phyloP scores from a whole-genome alignment of 805 yeast species.

The Candida caryicola region DNA sequence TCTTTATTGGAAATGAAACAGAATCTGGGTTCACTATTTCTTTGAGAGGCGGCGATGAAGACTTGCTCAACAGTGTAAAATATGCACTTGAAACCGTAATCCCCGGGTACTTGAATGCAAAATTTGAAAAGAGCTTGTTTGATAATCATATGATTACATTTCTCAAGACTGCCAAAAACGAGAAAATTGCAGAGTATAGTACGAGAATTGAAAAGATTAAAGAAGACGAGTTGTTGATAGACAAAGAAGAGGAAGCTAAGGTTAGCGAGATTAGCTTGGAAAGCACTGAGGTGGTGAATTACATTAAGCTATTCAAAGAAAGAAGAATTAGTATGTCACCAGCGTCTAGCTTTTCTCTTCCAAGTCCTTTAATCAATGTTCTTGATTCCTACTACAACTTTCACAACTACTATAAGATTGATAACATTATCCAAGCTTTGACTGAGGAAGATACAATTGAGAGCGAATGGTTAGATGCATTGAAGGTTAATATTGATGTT shows the following conservation, averaged over 20 bases:
- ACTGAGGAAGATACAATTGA: constrained; percentile 26
- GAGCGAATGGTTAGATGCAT: constrained; percentile 22
- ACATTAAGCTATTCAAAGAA: constrained; percentile 38
- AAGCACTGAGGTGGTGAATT: constrained; percentile 32
- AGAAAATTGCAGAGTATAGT: constrained; percentile 12
- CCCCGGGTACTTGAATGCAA: constrained; percentile 72
- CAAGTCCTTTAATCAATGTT: constrained; percentile 56
- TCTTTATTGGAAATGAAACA: constrained; percentile 70
- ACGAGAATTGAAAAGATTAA: constrained; percentile 10
- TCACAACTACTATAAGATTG: constrained; percentile 16
- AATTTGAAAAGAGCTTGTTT: constrained; percentile 56
- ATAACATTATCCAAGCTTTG: constrained; percentile 20
- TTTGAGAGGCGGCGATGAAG: constrained; percentile 74
- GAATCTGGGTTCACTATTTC: constrained; percentile 81
- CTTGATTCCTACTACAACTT: constrained; percentile 48
- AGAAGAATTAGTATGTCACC: constrained; percentile 81
- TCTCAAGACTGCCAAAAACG: constrained; percentile 10
- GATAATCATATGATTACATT: constrained; percentile 20
- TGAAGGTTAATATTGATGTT: constrained; percentile 24
- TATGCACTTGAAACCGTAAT: constrained; percentile 78
- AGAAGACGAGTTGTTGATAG: constrained; percentile 10
- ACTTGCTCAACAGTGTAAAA: constrained; percentile 62
- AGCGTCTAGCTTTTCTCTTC: constrained; percentile 69
- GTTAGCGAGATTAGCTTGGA: constrained; percentile 23
- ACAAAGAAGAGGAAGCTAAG: constrained; percentile 11